phyloP scores from a whole-genome alignment of 1,284 basidiomycete genomes.

The Leccinum discolor region DNA sequence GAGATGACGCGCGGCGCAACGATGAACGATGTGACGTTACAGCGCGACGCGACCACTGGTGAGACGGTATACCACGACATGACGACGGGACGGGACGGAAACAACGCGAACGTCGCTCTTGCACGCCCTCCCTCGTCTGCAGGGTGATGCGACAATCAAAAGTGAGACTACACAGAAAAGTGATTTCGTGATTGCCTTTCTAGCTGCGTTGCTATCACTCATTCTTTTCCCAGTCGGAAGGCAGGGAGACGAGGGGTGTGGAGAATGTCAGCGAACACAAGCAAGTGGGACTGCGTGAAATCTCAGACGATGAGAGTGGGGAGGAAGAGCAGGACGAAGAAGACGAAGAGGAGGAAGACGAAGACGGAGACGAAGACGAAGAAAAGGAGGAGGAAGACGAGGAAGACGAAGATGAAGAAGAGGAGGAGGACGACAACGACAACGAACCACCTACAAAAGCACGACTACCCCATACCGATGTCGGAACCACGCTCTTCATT shows the following conservation, averaged over 20 bases:
- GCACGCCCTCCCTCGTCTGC: too few species aligned
- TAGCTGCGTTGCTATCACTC: neutral
- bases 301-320: slow-evolving; percentile 29
- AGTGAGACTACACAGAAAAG: slow-evolving; percentile 61
- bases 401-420: too few species aligned
- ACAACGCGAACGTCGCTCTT: too few species aligned
- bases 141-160: slow-evolving; percentile 29
- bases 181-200: slow-evolving; percentile 26
- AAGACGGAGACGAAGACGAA: neutral
- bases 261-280: slow-evolving; percentile 31
- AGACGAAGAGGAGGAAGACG: slow-evolving; percentile 25
- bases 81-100: too few species aligned
- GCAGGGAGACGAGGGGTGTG: slow-evolving; percentile 32
- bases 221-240: slow-evolving; percentile 35
- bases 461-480: slow-evolving; percentile 75
- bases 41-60: too few species aligned
- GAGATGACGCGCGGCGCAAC: too few species aligned
- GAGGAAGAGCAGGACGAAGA: slow-evolving; percentile 10
- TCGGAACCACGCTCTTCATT: slow-evolving; percentile 92
- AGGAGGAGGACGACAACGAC: slow-evolving; percentile 36
- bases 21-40: too few species aligned
- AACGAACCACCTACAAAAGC: slow-evolving; percentile 56
- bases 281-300: slow-evolving; percentile 46
- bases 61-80: too few species aligned
- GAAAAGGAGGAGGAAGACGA: neutral